These are phyloP conservation scores for Cutaneotrichosporon daszewskae DNA, from an alignment of 1,284 basidiomycete genomes.

Conservation along the genomic window DNA sequence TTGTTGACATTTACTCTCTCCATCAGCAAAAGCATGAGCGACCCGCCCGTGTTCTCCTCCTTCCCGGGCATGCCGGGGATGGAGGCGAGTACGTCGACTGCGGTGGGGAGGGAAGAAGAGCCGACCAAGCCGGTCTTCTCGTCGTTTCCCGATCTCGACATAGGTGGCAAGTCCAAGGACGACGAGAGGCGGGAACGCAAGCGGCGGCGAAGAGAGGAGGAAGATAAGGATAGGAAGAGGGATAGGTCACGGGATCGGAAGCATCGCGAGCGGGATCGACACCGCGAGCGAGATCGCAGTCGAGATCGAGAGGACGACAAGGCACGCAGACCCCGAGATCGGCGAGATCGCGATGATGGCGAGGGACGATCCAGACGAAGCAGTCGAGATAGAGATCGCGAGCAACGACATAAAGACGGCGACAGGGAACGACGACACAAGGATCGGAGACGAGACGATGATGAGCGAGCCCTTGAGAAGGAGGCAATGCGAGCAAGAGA, in stretches of 20 bases:
- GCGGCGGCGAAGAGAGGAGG: neutral
- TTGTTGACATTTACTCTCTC: neutral
- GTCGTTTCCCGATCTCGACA: slow-evolving; percentile 17
- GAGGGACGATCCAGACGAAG: neutral
- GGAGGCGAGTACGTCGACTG: neutral
- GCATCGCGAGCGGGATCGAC: neutral
- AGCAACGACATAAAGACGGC: neutral
- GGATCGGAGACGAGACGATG: slow-evolving; percentile 8
- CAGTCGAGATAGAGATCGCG: neutral
- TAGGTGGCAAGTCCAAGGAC: neutral
- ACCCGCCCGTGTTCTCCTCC: slow-evolving; percentile 11
- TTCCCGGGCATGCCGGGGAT: slow-evolving; percentile 9
- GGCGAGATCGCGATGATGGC: neutral
- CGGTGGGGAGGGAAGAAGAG: neutral
- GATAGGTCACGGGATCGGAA: neutral
- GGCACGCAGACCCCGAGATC: slow-evolving; percentile 1
- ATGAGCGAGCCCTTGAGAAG: slow-evolving; percentile 13
- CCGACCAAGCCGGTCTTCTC: slow-evolving; percentile 10
- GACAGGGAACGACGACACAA: neutral
- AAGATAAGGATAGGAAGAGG: neutral
- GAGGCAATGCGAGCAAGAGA: slow-evolving; percentile 13
- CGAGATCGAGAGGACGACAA: slow-evolving; percentile 3
- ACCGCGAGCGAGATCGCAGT: slow-evolving; percentile 1
- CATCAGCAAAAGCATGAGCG: slow-evolving; percentile 6
- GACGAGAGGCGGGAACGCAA: neutral